Conservation (phyloP, 2,329 filamentous ascomycete species). For the Ophiosphaerella korrae region DNA sequence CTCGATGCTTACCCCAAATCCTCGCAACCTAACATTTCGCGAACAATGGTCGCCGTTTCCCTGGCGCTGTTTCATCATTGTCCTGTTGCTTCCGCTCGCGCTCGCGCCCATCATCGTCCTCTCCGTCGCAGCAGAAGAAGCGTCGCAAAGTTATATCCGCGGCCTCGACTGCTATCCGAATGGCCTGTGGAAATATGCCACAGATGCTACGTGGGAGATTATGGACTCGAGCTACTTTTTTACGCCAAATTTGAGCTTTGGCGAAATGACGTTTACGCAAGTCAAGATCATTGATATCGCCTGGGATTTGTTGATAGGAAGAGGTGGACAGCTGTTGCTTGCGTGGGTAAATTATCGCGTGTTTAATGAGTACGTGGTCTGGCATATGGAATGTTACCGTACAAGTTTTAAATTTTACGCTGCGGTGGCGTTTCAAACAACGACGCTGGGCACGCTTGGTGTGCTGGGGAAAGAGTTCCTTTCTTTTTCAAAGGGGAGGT, state of each 20-base stretch:
- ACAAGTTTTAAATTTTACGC: conserved; percentile 40
- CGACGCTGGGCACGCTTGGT: conserved; percentile 35
- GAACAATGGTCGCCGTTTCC: conserved; percentile 24
- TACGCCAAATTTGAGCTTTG: conserved; percentile 39
- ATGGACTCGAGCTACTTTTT: conserved; percentile 44
- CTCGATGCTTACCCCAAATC: not conserved
- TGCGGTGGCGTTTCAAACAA: conserved; percentile 35
- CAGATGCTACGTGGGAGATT: conserved; percentile 39
- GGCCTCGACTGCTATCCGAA: conserved; percentile 40
- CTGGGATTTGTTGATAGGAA: conserved; percentile 47
- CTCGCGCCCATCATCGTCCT: conserved; percentile 33
- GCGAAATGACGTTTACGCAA: conserved; percentile 40
- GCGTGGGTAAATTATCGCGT: conserved; percentile 44
- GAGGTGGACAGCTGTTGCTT: conserved; percentile 42
- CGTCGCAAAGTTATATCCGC: conserved; percentile 32
- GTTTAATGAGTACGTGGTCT: conserved; percentile 45
- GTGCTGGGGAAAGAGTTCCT: conserved; percentile 38
- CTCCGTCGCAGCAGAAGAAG: conserved; percentile 32
- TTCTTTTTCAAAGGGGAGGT: conserved; percentile 21
- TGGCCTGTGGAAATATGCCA: conserved; percentile 34
- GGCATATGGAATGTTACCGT: conserved; percentile 40
- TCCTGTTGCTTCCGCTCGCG: conserved; percentile 27
- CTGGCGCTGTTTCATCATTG: conserved; percentile 25
- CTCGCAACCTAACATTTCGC: conserved; percentile 4
- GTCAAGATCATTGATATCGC: conserved; percentile 47